phyloP scores from a whole-genome alignment of 176 grass and related monocot genomes.

The Puya raimondii region DNA sequence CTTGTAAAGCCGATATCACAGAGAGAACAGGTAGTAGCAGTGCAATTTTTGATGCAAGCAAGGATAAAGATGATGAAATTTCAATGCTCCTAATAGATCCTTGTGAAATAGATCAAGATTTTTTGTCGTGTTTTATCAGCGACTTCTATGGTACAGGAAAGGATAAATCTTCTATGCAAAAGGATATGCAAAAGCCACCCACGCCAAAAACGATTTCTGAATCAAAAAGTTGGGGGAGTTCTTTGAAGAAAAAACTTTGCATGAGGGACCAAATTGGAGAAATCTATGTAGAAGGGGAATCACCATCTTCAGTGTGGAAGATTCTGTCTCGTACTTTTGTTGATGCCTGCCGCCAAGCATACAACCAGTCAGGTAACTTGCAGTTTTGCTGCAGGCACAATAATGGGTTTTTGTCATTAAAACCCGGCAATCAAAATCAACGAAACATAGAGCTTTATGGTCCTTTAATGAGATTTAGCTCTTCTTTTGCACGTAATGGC shows the following conservation, averaged over 20 bases:
- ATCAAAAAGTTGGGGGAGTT: conserved; percentile 15
- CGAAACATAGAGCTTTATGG: conserved; percentile 26
- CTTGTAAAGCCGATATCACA: conserved; percentile 37
- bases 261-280: conserved; percentile 69
- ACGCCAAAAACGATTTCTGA: conserved; percentile 12
- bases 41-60: conserved; percentile 35
- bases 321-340: conserved; percentile 63
- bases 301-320: conserved; percentile 61
- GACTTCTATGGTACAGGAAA: conserved; percentile 27
- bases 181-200: conserved; percentile 11
- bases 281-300: conserved; percentile 74
- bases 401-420: conserved; percentile 27
- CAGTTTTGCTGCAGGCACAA: conserved; percentile 51
- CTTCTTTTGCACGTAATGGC: conserved; percentile 32
- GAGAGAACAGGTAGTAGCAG: conserved; percentile 60
- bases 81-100: conserved; percentile 45
- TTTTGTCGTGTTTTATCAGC: conserved; percentile 43
- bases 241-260: conserved; percentile 27
- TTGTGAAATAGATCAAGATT: conserved; percentile 46
- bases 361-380: conserved; percentile 64
- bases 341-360: conserved; percentile 71
- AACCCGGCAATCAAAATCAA: conserved; percentile 27
- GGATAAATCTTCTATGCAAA: conserved; percentile 18
- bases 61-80: conserved; percentile 60
- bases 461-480: conserved; percentile 65